Base-by-base conservation (phyloP, 2,329 filamentous ascomycete genomes). In the Teratosphaeriaceae sp. region DNA sequence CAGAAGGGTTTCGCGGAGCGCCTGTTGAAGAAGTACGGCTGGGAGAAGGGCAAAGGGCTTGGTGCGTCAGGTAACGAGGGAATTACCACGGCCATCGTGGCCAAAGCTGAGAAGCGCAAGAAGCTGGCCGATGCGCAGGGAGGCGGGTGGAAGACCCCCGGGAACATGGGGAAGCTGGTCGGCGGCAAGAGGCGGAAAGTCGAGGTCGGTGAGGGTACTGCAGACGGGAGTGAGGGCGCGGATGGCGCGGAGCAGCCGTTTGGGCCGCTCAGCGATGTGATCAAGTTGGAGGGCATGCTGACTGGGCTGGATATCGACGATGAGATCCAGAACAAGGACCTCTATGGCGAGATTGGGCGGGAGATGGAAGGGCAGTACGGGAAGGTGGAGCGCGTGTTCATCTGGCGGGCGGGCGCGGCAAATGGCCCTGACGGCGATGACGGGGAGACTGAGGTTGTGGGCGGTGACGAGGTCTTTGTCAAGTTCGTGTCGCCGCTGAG, bases 341-440 rank as follows among this genome's bases (percentile, higher is more conserved):
- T 98, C 39, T 82, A 90, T 54, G 90, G 97, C 67, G 89, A 96
- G 63, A 96, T 98, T 64, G 92, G 92, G 5, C 87, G 96, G 58
- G 87, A 94, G 61, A 96, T 94, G 64, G 82, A 82, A 38, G 80
- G 87, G 51, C 88, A 89, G 74, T 65, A 55, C 45, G 62, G 61
- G 4, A 54, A 53, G 78, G 59, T 64, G 6, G 63, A 65, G 46
- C 47, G 62, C 18, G 36, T 65, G n/a, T 61, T 56, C 38, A 55
- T 96, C 45, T 79, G 86, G 57, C 71, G 79, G 34, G 69, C 75
- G 51, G 66, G 54, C 50, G 46, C 71, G 33, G 66, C n/a, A n/a
- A n/a, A n/a, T n/a, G n/a, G n/a, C n/a, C n/a, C n/a, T n/a, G n/a
- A n/a, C n/a, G n/a, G n/a, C n/a, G n/a, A 61, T 20, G 59, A 58